A percentile compares a stretch with the other conserved stretches of the same genome.
Evolutionary conservation across 2,329 filamentous ascomycete genomes (phyloP).

Genomic region (Magnaporthiopsis incrustans): DNA sequence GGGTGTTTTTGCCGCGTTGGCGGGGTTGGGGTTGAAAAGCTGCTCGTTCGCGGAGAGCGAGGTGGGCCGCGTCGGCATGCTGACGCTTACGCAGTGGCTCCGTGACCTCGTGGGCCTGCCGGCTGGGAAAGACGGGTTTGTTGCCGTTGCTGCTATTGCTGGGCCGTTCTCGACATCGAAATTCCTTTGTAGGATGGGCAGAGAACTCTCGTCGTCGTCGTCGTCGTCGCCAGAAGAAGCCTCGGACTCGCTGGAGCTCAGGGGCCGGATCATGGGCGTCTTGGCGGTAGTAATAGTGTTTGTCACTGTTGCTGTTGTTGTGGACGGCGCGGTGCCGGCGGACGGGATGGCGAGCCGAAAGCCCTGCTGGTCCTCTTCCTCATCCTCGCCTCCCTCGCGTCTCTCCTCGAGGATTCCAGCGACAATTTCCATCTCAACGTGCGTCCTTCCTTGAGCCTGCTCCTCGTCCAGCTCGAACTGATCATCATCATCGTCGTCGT

Average conservation of each 20-base stretch:
- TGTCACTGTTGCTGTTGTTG: too few relatives aligned
- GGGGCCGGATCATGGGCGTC: not conserved
- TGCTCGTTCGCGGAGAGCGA: not conserved
- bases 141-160: not conserved
- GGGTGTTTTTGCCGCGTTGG: not conserved
- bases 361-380: not conserved
- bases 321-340: not conserved
- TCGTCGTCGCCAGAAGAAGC: not conserved
- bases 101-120: not conserved
- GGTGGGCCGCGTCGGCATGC: not conserved
- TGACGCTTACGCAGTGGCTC: not conserved
- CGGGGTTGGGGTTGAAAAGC: not conserved
- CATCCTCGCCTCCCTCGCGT: not conserved
- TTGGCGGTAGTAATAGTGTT: not conserved
- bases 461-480: constrained; percentile 16
- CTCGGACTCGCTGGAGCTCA: not conserved
- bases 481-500: constrained; percentile 4
- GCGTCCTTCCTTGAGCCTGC: constrained; percentile 12
- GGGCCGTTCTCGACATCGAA: not conserved
- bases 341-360: constrained; percentile 7
- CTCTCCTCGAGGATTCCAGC: constrained; percentile 15
- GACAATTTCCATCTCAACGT: constrained; percentile 17
- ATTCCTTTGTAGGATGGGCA: not conserved
- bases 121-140: not conserved
- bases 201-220: not conserved